phyloP scores from a whole-genome alignment of 352 stramenopile species.

The Globisporangium echinulatum region DNA sequence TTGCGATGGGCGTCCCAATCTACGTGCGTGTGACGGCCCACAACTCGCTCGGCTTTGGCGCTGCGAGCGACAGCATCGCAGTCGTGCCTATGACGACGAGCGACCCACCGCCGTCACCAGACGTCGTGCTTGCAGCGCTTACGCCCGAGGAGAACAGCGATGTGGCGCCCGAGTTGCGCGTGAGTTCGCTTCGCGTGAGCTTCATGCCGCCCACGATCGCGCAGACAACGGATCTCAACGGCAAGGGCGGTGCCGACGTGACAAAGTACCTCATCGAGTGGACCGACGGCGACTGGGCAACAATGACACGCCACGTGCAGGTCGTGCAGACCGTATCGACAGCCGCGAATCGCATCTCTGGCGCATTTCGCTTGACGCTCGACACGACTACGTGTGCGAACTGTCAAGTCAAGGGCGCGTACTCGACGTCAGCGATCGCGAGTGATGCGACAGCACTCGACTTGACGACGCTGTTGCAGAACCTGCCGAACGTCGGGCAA shows the following conservation, averaged over 20 bases:
- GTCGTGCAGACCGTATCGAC: conserved; percentile 50
- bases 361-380: conserved; percentile 77
- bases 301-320: conserved; percentile 56
- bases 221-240: conserved; percentile 54
- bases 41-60: conserved; percentile 90
- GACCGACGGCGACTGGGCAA: conserved; percentile 73
- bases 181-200: conserved; percentile 80
- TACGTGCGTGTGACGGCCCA: conserved; percentile 88
- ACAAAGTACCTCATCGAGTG: conserved; percentile 93
- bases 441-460: conserved; percentile 44
- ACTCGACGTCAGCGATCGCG: conserved; percentile 68
- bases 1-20: conserved; percentile 85
- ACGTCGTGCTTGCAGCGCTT: conserved; percentile 44
- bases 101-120: conserved; percentile 77
- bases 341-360: conserved; percentile 24
- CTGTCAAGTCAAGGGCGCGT: conserved; percentile 63
- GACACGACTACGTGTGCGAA: conserved; percentile 76
- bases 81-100: conserved; percentile 82
- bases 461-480: conserved; percentile 84
- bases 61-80: conserved; percentile 52
- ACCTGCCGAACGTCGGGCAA: conserved; percentile 91
- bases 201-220: conserved; percentile 66
- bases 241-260: conserved; percentile 78
- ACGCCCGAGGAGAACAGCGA: conserved; percentile 29
- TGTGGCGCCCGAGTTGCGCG: conserved; percentile 31